These are phyloP conservation scores for Leishmania tarentolae DNA, from an alignment of 208 protist species.

Conservation along the genomic window DNA sequence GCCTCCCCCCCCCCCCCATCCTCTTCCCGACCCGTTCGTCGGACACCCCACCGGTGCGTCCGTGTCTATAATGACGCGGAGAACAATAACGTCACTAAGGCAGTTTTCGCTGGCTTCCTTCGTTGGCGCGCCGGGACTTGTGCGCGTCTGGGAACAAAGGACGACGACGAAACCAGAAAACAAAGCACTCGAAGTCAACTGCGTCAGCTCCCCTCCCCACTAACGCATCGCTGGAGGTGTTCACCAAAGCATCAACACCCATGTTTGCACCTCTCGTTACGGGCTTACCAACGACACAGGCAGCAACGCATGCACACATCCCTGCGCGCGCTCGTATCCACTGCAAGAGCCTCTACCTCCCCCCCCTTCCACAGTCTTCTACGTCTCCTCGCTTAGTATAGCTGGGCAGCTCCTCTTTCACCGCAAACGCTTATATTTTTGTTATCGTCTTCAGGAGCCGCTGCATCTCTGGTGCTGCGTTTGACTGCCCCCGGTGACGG, in stretches of 20 bases:
- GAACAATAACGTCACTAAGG: not conserved
- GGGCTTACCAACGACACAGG: not conserved
- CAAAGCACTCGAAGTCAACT: too few species aligned
- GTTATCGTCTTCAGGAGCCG: not conserved
- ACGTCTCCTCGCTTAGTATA: not conserved
- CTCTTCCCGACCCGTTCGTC: not conserved
- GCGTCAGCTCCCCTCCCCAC: not conserved
- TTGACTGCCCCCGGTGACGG: not conserved
- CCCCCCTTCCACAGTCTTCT: not conserved
- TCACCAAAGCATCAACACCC: not conserved
- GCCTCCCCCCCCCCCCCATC: not conserved
- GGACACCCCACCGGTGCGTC: not conserved
- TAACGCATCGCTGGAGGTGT: not conserved
- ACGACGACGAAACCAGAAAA: too few species aligned
- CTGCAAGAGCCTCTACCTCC: not conserved
- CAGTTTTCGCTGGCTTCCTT: not conserved
- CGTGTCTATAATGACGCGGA: not conserved
- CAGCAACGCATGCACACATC: not conserved
- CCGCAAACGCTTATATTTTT: too few species aligned
- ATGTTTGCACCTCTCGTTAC: not conserved
- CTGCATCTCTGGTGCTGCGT: not conserved
- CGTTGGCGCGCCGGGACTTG: not conserved
- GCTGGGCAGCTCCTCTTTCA: not conserved
- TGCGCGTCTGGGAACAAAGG: not conserved
- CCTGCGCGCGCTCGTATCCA: not conserved